Base-by-base conservation (phyloP, 805 yeast genomes). In the Saccharomycodes ludwigii region DNA sequence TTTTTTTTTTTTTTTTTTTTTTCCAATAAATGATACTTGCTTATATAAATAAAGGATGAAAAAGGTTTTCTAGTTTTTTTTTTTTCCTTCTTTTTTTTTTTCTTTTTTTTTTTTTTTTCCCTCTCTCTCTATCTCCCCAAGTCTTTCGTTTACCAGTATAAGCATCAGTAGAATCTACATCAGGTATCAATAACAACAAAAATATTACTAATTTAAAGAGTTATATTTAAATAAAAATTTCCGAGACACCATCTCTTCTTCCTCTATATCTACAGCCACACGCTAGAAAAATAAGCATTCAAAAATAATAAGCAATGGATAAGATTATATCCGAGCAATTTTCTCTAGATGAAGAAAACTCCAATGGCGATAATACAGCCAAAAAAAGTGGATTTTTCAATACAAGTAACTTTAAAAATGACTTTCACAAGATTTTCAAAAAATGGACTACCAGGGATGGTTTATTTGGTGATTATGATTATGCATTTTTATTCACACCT, bases 401-500 rank as follows among this genome's bases (percentile, higher is more conserved):
- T 21, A 21, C 13, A 21, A 21, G 12, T n/a, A n/a, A 13, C 13
- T 24, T 34, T 8, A 26, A 26, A 11, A 30, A 27, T 8, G 22
- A 27, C 13, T 30, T 31, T 9, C 26, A 34, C 6, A 49, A 46
- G 33, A 11, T 43, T 12, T 18, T 40, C 30, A 44, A 36, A 38
- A 72, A 72, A 47, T 58, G 72, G 59, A 72, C 88, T 39, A 80
- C 94, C 21, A 69, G 63, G 36, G 84, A 82, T 13, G 95, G 95
- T 5, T 46, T 82, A 24, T 44, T 85, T n/a, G 95, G 96, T 22
- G 88, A 81, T 48, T 82, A 83, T 48, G 84, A 85, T 60, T 85
- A 85, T 45, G 71, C 65, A 14, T 76, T 74, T 42, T 66, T 85
- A 21, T 84, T 85, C 65, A 70, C 78, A 2, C 96, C 96, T 6